Evolutionary conservation across 495 filamentous ascomycete genomes (phyloP), one percentile per base, ranked within the genome.

Genomic region (Podospora pseudoanserina): DNA sequence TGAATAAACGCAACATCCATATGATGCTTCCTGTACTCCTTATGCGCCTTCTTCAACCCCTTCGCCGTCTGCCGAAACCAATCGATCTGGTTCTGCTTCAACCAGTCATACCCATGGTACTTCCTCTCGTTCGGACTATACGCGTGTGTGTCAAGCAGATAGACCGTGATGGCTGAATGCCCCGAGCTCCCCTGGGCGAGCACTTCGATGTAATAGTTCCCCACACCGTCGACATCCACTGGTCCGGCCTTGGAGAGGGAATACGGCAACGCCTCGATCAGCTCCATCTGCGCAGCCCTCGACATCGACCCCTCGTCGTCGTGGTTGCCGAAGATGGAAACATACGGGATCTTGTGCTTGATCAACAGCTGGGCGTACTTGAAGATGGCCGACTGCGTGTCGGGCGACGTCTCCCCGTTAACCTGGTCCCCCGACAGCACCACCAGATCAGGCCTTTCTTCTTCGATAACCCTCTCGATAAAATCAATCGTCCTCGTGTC

Each of bases 1-100:
- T 99, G 95, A 68, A 98, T 96, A 74, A 99, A 99, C 0, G 96
- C 94, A 78, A 98, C 87, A 76, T 98, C 90, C 86, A 98, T 92
- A 74, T 97, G 96, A 67, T 93, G 90, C 74, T 93, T 91, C 0
- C 90, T 88, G 78, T 98, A 98, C 70, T 91, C 89, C 65, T 84
- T 85, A 77, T 95, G 91, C 54, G 81, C 79, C 68, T 84, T 83
- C 73, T 90, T 89, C 56, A 97, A 77, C 13, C 86, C 78, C 67
- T 89, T 81, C 6, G 90, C 87, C 7, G 91, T 94, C 65, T 84
- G 83, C 75, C 88, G 88, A 81, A 98, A 99, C 95, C 95, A 99
- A 59, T 90, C 87, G 67, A 96, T 97, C 77, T 99, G 95, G 71
- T 86, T 91, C 34, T 89, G 87, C 77, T 98, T 97, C 72, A 99